Evolutionary conservation across 306 rosid species (phyloP), one percentile per base, ranked within the genome.

Genomic region (Medicago arabica): DNA sequence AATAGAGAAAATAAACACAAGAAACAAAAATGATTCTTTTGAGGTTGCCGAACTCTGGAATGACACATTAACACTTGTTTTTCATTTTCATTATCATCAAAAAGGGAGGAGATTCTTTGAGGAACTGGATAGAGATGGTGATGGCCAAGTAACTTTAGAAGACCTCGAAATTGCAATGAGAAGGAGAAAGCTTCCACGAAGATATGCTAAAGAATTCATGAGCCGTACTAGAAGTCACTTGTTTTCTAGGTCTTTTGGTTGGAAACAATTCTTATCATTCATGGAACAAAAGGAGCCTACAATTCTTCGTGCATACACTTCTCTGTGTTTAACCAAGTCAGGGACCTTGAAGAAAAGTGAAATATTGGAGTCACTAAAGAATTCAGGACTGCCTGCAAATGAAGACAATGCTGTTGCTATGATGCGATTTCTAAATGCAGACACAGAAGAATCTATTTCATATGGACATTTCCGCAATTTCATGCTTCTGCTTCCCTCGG

Each of bases 281-380:
- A 87, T 96, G 94, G 98, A 96, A 86, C 99, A 96, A 75, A 96
- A 92, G 90, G 99, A 96, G 84, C 89, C 99, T 73, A 96, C 99
- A 65, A 96, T 96, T 90, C 92, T 96, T 74, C 99, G 98, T 40
- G 99, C 99, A 68, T 96, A 96, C 73, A 96, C 99, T 82, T 89
- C 99, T 71, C 84, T 96, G 76, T 96, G 99, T 81, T 84, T 96
- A 71, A 90, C 91, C 90, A 92, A 96, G 89, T 96, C 98, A 19
- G 99, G 99, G 80, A 96, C 99, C 16, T 86, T 96, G 83, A 91
- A 92, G 84, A 96, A 96, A 86, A 96, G 97, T 79, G 96, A 96
- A 87, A 83, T 96, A 73, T 80, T 96, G 85, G 90, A 89, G 65
- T 96, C 98, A 63, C 87, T 96, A 40, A 90, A 86, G 83, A 92